Evolutionary conservation across 139 green algal species (phyloP), one percentile per base, ranked within the genome.

Genomic region (Haematococcus sp.): DNA sequence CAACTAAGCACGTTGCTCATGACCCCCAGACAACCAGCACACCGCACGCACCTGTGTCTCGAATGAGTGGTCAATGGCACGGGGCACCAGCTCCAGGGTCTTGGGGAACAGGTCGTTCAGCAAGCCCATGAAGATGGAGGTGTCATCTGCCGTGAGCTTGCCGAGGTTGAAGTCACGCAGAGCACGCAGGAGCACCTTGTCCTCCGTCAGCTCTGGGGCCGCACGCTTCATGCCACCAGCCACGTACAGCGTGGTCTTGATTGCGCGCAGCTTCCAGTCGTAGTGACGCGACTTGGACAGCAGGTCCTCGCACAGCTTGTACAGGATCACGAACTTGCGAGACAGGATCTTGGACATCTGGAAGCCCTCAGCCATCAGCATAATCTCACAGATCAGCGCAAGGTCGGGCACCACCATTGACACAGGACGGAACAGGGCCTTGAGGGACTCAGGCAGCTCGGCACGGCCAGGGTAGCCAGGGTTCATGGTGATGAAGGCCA

Each of bases 401-500:
- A 98, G 84, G 78, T 98, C 93, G 9, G 93, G 93, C 55, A 94
- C 81, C 13, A 91, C 87, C 93, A 98, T 98, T 31, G 88, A 94
- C 31, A 97, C 93, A n/a, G 93, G 93, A 23, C 93, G 84, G 84
- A 97, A 96, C 15, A 97, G 86, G 1, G 72, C 84, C 86, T 97
- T 97, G 20, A 98, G 78, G 0, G 91, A 97, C 79, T 98, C 93
- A 34, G 93, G 93, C 73, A 98, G 83, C 87, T 98, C 93, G 32
- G 93, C 87, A 32, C 89, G 84, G 27, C 77, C 77, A 31, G 88
- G 84, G 78, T 98, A 98, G 30, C 93, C 93, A 27, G 93, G 93
- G 82, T 98, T 98, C 93, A 98, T 98, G n/a, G 93, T 98, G 82
- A 98, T 97, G 82, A 96, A 97, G 54, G 92, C 91, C 93, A 97